A percentile compares a stretch with the other conserved stretches of the same genome.
These are phyloP conservation scores for Musa schizocarpa DNA, from an alignment of 176 grass and related monocot species.

Conservation along the genomic window DNA sequence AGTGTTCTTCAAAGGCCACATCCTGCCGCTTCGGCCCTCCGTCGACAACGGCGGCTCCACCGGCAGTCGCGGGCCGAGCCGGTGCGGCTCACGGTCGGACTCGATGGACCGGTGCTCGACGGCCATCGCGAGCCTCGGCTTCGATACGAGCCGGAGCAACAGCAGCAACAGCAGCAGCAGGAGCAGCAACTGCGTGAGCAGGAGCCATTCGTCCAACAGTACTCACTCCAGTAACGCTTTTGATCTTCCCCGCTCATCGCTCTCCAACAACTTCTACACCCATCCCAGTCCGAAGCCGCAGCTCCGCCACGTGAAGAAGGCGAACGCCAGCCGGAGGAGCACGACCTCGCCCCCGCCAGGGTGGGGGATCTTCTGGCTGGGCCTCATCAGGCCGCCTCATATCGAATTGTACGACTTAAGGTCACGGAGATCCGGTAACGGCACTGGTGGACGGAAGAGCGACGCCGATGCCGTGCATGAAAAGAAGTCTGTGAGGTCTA, in stretches of 20 bases:
- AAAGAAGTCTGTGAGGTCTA: background rate
- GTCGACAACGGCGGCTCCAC: conserved; percentile 5
- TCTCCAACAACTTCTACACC: conserved; percentile 37
- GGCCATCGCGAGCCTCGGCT: background rate
- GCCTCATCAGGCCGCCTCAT: conserved; percentile 24
- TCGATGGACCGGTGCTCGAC: background rate
- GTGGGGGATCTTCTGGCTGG: conserved; percentile 29
- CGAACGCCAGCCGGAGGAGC: conserved; percentile 22
- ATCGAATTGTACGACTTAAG: conserved; percentile 27
- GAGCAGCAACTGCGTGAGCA: conserved; percentile 36
- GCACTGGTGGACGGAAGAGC: background rate
- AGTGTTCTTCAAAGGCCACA: conserved; percentile 31
- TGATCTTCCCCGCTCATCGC: background rate
- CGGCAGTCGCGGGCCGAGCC: background rate
- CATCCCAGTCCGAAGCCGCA: conserved; percentile 36
- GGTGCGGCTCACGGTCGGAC: conserved; percentile 13
- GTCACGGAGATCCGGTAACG: background rate
- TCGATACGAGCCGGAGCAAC: conserved; percentile 22
- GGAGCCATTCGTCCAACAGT: conserved; percentile 31
- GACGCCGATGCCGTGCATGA: background rate
- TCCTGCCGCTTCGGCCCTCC: conserved; percentile 26
- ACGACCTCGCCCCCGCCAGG: conserved; percentile 20
- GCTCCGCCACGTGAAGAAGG: background rate
- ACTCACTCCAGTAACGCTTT: background rate
- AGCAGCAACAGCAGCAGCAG: conserved; percentile 18